Conservation (phyloP, 179 eudicot genomes). For the Amaranthus tricolor region DNA sequence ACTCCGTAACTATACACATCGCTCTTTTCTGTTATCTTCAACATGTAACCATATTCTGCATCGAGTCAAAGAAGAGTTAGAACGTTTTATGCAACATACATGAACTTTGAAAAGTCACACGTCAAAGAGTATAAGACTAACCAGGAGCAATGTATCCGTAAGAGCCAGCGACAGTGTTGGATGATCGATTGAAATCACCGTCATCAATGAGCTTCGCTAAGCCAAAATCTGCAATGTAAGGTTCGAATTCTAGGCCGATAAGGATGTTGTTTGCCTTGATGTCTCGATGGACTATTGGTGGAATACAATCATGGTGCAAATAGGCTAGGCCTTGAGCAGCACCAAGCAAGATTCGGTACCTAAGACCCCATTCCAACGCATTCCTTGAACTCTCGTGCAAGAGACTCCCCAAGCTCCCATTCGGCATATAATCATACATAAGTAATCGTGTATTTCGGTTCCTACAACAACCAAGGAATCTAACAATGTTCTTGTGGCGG, state of each 20-base stretch:
- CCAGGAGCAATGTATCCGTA: conserved; percentile 87
- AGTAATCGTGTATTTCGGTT: conserved; percentile 50
- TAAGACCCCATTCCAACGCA: conserved; percentile 63
- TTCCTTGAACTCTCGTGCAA: conserved; percentile 52
- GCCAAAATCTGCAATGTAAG: conserved; percentile 76
- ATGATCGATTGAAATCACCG: conserved; percentile 38
- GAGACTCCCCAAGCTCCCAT: conserved; percentile 55
- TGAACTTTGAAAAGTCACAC: not conserved
- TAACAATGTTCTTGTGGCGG: conserved; percentile 62
- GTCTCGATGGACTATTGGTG: conserved; percentile 77
- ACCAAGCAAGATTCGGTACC: conserved; percentile 56
- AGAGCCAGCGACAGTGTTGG: conserved; percentile 65
- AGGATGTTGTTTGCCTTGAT: conserved; percentile 76
- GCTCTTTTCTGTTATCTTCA: conserved; percentile 73
- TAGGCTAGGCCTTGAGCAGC: conserved; percentile 76
- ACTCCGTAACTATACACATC: conserved; percentile 79
- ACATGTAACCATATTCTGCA: conserved; percentile 66
- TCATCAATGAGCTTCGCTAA: conserved; percentile 58
- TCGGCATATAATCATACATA: conserved; percentile 59
- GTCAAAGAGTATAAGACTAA: conserved; percentile 16
- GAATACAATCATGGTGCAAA: conserved; percentile 80
- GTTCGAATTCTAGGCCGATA: conserved; percentile 59
- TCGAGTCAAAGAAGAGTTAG: not conserved
- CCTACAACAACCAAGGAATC: conserved; percentile 58
- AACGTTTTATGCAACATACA: not conserved